Percentiles rank a stretch among this genome's conserved stretches.
Evolutionary conservation across 2,329 filamentous ascomycete genomes (phyloP).

Genomic region (Fusarium ambrosium): DNA sequence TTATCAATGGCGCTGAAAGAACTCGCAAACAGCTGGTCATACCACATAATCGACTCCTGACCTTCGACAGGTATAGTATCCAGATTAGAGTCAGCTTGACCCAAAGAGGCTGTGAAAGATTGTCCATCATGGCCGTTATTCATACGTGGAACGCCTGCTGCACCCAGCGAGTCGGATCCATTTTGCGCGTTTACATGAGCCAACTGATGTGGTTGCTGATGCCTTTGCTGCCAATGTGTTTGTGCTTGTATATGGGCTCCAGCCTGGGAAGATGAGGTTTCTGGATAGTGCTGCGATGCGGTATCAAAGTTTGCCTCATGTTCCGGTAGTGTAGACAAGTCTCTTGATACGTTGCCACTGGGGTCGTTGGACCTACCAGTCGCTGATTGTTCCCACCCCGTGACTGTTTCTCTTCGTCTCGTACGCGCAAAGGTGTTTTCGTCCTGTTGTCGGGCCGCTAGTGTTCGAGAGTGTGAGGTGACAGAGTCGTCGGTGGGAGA

Average conservation of each 20-base stretch:
- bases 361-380: neutral
- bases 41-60: constrained; percentile 54
- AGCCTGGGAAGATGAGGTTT: too few species aligned
- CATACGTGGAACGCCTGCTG: neutral
- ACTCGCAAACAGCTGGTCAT: constrained; percentile 52
- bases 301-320: neutral
- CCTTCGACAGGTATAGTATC: constrained; percentile 43
- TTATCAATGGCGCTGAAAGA: constrained; percentile 53
- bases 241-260: neutral
- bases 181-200: neutral
- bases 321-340: neutral
- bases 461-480: constrained; percentile 7
- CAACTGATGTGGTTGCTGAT: neutral
- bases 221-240: constrained; percentile 11
- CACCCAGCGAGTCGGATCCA: neutral
- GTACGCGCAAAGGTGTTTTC: neutral
- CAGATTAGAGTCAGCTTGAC: neutral
- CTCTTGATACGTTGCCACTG: neutral
- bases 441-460: neutral
- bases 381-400: neutral
- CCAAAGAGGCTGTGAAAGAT: neutral
- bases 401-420: constrained; percentile 11
- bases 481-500: constrained; percentile 27
- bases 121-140: neutral
- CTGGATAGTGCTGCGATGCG: neutral